Conservation (phyloP, 371 early-diverging fungal genomes). For the Zopfochytrium polystomum region DNA sequence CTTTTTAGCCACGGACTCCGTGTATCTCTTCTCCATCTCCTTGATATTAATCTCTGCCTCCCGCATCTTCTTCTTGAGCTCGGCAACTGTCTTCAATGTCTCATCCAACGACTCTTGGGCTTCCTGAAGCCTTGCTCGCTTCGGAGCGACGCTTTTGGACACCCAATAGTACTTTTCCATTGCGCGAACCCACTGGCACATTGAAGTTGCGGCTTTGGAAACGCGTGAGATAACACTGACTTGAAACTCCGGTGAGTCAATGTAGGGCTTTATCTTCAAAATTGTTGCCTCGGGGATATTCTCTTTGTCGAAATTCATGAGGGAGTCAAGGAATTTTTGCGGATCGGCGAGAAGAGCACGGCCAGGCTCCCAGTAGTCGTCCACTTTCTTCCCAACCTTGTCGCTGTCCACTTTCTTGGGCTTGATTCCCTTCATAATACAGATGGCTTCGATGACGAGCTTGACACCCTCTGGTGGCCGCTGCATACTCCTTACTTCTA, state of each 20-base stretch:
- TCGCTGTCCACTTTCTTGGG: conserved; percentile 60
- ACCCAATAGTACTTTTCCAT: conserved; percentile 67
- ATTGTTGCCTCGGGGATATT: conserved; percentile 51
- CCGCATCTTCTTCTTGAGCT: conserved; percentile 53
- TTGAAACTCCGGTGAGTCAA: conserved; percentile 60
- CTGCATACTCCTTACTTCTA: conserved; percentile 66
- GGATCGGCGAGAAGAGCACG: conserved; percentile 53
- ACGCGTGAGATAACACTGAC: conserved; percentile 55
- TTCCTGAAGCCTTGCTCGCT: conserved; percentile 51
- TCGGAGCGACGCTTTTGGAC: conserved; percentile 53
- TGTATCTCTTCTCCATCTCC: conserved; percentile 59
- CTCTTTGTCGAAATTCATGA: conserved; percentile 62
- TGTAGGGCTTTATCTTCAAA: conserved; percentile 58
- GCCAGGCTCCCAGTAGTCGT: conserved; percentile 64
- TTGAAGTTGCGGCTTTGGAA: conserved; percentile 59
- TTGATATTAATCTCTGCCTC: conserved; percentile 58
- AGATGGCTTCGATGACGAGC: conserved; percentile 62
- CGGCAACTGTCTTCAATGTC: conserved; percentile 51
- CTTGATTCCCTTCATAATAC: conserved; percentile 61
- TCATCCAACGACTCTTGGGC: conserved; percentile 56
- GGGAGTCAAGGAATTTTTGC: conserved; percentile 55
- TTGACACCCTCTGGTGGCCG: conserved; percentile 67
- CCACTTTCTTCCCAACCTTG: conserved; percentile 58
- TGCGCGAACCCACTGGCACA: conserved; percentile 62
- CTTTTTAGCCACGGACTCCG: conserved; percentile 58